A percentile compares a stretch with the other conserved stretches of the same genome.
Evolutionary conservation across 2,329 filamentous ascomycete species (phyloP).

Genomic region (Hypoxylon sp.): DNA sequence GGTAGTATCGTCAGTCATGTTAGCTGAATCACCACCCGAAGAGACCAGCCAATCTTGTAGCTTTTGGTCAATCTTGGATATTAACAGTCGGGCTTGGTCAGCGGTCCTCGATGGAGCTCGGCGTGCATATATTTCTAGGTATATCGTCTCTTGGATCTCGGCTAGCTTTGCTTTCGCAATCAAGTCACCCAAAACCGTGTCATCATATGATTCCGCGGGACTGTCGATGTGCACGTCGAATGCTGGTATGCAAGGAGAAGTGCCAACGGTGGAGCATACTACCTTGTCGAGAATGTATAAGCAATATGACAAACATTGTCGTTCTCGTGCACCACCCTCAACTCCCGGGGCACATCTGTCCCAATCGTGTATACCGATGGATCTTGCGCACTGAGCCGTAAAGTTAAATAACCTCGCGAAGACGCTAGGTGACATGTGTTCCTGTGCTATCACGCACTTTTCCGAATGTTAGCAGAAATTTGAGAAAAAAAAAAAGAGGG

Average conservation of each 20-base stretch:
- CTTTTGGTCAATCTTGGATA: slow-evolving; percentile 11
- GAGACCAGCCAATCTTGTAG: slow-evolving; percentile 15
- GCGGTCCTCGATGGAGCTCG: slow-evolving; percentile 22
- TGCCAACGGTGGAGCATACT: slow-evolving; percentile 17
- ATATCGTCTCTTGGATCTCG: slow-evolving; percentile 25
- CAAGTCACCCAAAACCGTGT: background rate
- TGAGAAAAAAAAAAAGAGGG: too few relatives aligned
- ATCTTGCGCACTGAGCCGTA: slow-evolving; percentile 22
- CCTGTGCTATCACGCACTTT: slow-evolving; percentile 29
- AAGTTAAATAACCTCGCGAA: slow-evolving; percentile 23
- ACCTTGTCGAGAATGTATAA: slow-evolving; percentile 29
- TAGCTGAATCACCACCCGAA: slow-evolving; percentile 6
- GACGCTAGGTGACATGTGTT: slow-evolving; percentile 17
- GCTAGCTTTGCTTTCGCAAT: slow-evolving; percentile 20
- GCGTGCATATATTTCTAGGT: slow-evolving; percentile 23
- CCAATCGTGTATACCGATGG: slow-evolving; percentile 29
- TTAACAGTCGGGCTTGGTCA: slow-evolving; percentile 9
- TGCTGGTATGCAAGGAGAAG: slow-evolving; percentile 7
- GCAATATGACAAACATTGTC: slow-evolving; percentile 26
- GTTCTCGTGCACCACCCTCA: slow-evolving; percentile 6
- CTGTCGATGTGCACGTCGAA: slow-evolving; percentile 18
- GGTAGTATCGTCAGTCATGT: background rate
- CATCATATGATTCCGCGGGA: background rate
- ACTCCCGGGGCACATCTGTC: slow-evolving; percentile 2
- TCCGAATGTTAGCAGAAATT: slow-evolving; percentile 6